These are phyloP conservation scores for Yarrowia deformans DNA, from an alignment of 805 yeast species.

Conservation along the genomic window DNA sequence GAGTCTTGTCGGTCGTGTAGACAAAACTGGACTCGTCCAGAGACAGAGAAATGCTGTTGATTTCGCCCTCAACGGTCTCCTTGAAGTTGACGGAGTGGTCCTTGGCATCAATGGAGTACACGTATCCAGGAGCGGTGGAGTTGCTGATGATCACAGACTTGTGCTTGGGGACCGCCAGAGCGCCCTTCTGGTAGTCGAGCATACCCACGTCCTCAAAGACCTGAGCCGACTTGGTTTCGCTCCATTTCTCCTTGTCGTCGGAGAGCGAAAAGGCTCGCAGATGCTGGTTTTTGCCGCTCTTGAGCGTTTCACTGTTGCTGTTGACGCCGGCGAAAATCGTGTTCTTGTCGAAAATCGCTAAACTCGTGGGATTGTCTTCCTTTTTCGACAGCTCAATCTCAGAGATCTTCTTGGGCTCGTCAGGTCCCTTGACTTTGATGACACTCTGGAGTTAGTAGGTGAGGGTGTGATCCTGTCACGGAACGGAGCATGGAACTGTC, in stretches of 20 bases:
- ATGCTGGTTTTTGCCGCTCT: constrained; percentile 70
- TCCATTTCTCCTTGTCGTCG: constrained; percentile 47
- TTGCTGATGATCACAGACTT: constrained; percentile 72
- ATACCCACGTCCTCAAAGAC: constrained; percentile 58
- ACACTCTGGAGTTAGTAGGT: constrained; percentile 5
- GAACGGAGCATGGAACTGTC: too few relatives aligned
- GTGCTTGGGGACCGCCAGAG: constrained; percentile 65
- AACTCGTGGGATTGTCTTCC: constrained; percentile 89
- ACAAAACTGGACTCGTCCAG: constrained; percentile 71
- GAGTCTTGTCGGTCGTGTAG: constrained; percentile 63
- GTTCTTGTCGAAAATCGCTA: constrained; percentile 60
- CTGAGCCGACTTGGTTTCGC: constrained; percentile 58
- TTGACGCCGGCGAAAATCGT: constrained; percentile 74
- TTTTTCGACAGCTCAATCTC: constrained; percentile 45
- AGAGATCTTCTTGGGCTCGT: not conserved
- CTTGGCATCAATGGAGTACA: constrained; percentile 66
- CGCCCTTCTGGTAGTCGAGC: constrained; percentile 66
- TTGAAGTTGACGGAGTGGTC: constrained; percentile 53
- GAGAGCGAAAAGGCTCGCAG: constrained; percentile 62
- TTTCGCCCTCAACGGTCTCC: constrained; percentile 58
- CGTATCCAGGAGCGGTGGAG: constrained; percentile 66
- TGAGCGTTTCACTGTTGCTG: constrained; percentile 65
- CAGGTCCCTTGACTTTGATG: constrained; percentile 6
- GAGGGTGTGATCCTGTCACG: too few relatives aligned
- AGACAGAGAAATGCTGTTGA: constrained; percentile 71